Base-by-base conservation (phyloP, 495 filamentous ascomycete species). In the Penicillium simplicissimum region DNA sequence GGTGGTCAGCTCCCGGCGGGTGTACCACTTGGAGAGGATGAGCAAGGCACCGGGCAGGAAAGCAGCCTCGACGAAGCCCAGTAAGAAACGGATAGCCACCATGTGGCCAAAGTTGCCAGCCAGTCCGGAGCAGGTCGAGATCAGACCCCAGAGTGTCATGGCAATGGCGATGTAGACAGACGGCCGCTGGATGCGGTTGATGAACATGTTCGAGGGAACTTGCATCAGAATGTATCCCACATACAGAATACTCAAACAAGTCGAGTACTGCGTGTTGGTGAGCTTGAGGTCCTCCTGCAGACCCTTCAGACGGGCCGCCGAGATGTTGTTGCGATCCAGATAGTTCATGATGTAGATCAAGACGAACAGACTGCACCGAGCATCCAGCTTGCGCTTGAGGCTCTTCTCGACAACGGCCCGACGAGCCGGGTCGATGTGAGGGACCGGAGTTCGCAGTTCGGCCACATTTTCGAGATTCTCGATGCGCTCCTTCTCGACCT, bases 61-160 rank as follows among this genome's bases (percentile, higher is more conserved):
- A 0, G 76, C 74, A 23, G 78, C 78, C 62, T 84, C 81, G 13
- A 79, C 81, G 45, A 90, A 86, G 52, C 88, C 87, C 0, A 90
- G 76, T 59, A 88, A 84, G 78, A 91, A 91, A 6, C 87, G 84
- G 35, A 84, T 80, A 15, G 80, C 85, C 17, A 88, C 71, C 62
- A 90, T 76, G 8, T 87, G 85, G 38, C 77, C 77, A 61, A 80
- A 87, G 62, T 73, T 87, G 25, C 74, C 70, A 0, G 81, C 81
- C 15, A 74, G 79, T 31, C 84, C 84, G 4, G 86, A 86, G 1
- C 78, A 74, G 0, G 83, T 82, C 0, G 86, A 89, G 55, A 91
- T 85, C 10, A 84, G 66, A 28, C 87, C 86, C 88, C 88, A 91
- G 5, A 88, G 60, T 35, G 86, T 76, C 85, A 89, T 90, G 36